Evolutionary conservation across 2,329 filamentous ascomycete genomes (phyloP), one percentile per base, ranked within the genome.

Genomic region (Parastagonospora nodorum): DNA sequence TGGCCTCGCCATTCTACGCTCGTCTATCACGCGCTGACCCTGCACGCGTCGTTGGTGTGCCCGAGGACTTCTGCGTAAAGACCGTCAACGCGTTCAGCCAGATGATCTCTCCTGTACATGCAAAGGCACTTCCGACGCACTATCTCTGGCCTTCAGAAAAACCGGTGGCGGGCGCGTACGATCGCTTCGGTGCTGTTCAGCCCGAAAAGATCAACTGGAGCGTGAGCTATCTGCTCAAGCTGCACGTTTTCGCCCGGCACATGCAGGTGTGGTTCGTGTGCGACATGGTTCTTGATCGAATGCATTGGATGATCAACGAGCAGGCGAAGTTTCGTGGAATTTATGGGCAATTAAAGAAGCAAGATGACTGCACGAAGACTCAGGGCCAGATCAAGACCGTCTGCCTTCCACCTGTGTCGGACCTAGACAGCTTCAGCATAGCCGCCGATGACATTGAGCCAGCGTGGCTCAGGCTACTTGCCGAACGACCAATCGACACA

Each of bases 61-160:
- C 42, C 30, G 8, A 35, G 9, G 28, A 35, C 5, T 38, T 53
- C 2, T 10, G 31, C 14, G 14, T 15, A 6, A 39, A 31, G 7
- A 53, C 42, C 1, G 36, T 53, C 0, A 50, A 53, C 19, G 32
- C 32, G 9, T 50, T 53, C 37, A 32, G 38, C 4, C 50, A 53
- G 32, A 37, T 53, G 11, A 27, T 50, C 27, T 31, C 42, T 2
- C 46, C 45, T 2, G 42, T 28, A 4, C 42, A 24, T 10, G 46
- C 50, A 19, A 42, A 27, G 2, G 4, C 27, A 16, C 15, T 53
- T 4, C 50, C 50, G 6, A 37, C 39, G 14, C 50, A 53, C 38
- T 40, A 42, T n/a, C 46, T 53, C 32, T 53, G 50, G 45, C 27
- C 16, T 14, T 42, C 32, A 2, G 8, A 38, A 1, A 31, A 32